phyloP scores from a whole-genome alignment of 78 protist species.

The Dictyostelium capitatum region DNA sequence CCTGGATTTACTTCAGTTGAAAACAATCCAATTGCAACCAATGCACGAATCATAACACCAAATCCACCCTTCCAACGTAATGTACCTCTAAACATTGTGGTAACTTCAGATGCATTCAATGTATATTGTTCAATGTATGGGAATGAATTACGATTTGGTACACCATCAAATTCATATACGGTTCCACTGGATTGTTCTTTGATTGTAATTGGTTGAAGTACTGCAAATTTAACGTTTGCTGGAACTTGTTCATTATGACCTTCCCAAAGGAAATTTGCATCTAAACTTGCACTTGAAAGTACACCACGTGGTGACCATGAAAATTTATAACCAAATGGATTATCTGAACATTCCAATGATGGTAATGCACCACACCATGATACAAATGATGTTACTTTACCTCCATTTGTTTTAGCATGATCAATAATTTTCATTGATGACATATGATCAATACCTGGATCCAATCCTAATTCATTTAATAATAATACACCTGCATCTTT shows the following conservation, averaged over 20 bases:
- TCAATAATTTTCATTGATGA: constrained; percentile 84
- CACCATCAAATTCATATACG: constrained; percentile 73
- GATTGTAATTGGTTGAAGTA: constrained; percentile 44
- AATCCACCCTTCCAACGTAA: constrained; percentile 81
- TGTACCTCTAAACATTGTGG: constrained; percentile 85
- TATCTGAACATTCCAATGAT: constrained; percentile 84
- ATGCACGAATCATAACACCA: constrained; percentile 62
- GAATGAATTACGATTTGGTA: constrained; percentile 79
- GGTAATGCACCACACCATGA: constrained; percentile 95
- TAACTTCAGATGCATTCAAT: constrained; percentile 21
- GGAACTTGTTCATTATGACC: constrained; percentile 58
- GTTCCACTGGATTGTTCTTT: constrained; percentile 24
- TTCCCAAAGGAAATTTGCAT: constrained; percentile 75
- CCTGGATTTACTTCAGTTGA: constrained; percentile 15
- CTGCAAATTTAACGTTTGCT: constrained; percentile 46
- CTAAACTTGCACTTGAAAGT: constrained; percentile 73
- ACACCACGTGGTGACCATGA: constrained; percentile 94
- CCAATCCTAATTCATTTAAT: constrained; percentile 89
- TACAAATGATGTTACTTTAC: constrained; percentile 78
- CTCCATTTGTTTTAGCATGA: constrained; percentile 55
- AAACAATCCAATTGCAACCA: constrained; percentile 48
- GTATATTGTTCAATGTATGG: constrained; percentile 64
- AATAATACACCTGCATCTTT: constrained; percentile 80
- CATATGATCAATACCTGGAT: constrained; percentile 94
- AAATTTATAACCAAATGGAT: constrained; percentile 93